Evolutionary conservation across 805 yeast species (phyloP).

Genomic region (Zygotorulaspora danielsina): DNA sequence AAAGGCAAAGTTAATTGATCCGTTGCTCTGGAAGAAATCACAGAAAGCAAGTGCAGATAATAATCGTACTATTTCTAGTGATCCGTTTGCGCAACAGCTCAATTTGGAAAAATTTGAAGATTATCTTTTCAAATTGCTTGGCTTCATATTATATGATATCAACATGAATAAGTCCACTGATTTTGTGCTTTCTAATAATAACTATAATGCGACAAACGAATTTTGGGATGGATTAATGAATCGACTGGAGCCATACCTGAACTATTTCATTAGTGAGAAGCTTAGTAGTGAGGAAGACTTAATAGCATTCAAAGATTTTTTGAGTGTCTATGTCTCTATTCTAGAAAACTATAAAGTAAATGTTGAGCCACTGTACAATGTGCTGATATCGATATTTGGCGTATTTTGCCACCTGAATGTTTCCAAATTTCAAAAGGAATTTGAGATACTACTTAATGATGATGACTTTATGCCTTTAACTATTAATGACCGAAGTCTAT

Average conservation of each 20-base stretch:
- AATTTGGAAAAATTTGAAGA: constrained; percentile 39
- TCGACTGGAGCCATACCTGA: constrained; percentile 56
- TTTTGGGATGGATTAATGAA: constrained; percentile 68
- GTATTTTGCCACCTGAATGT: constrained; percentile 56
- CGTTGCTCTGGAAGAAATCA: constrained; percentile 46
- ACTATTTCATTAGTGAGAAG: constrained; percentile 43
- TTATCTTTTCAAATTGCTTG: constrained; percentile 59
- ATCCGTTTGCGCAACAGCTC: constrained; percentile 26
- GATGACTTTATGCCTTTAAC: constrained; percentile 89
- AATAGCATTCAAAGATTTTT: constrained; percentile 50
- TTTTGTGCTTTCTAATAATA: constrained; percentile 56
- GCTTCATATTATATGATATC: constrained; percentile 74
- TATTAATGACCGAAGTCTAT: constrained; percentile 55
- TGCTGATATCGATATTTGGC: constrained; percentile 55
- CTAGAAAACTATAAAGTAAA: constrained; percentile 68
- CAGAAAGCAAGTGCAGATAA: constrained; percentile 16
- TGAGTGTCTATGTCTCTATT: constrained; percentile 71
- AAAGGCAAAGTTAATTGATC: constrained; percentile 66
- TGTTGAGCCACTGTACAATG: constrained; percentile 54
- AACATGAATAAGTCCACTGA: constrained; percentile 60
- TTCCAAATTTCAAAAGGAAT: constrained; percentile 54
- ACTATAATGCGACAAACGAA: constrained; percentile 53
- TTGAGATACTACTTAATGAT: constrained; percentile 56
- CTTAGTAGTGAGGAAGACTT: constrained; percentile 43
- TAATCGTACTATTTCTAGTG: constrained; percentile 31